Percentiles rank a stretch among this genome's conserved stretches.
phyloP scores from a whole-genome alignment of 768 basidiomycete genomes.

The Kwoniella dejecticola region DNA sequence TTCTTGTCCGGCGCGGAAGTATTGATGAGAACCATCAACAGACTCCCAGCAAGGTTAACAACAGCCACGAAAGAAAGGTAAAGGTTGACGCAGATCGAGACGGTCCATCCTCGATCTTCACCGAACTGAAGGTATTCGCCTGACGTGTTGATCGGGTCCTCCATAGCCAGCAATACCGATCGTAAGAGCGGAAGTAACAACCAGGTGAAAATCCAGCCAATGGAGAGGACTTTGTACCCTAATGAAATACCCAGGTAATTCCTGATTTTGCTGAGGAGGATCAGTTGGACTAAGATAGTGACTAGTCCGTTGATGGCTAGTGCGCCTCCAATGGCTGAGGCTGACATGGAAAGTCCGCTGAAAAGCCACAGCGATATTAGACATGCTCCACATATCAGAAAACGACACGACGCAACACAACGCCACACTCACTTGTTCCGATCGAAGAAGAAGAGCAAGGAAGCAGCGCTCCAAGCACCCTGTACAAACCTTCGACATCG shows the following conservation, averaged over 20 bases:
- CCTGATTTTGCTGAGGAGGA: conserved; percentile 45
- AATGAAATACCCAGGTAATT: conserved; percentile 38
- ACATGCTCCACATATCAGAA: no score
- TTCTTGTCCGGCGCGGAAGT: conserved; percentile 46
- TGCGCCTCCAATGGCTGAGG: conserved; percentile 50
- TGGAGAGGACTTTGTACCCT: conserved; percentile 49
- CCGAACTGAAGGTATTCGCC: conserved; percentile 10
- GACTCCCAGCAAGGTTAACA: conserved; percentile 38
- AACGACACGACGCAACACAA: no score
- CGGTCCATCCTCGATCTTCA: conserved; percentile 34
- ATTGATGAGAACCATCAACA: conserved; percentile 53
- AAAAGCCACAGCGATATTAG: not conserved
- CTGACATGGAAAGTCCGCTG: conserved; percentile 53
- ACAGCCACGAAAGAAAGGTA: conserved; percentile 46
- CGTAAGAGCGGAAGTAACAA: conserved; percentile 46
- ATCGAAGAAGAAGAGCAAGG: conserved; percentile 53
- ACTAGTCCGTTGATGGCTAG: conserved; percentile 51
- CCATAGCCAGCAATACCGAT: conserved; percentile 33
- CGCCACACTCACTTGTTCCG: conserved; percentile 49
- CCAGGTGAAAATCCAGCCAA: conserved; percentile 49
- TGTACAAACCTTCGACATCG: conserved; percentile 43
- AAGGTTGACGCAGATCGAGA: conserved; percentile 42
- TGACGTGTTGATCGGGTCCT: conserved; percentile 28
- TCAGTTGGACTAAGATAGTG: conserved; percentile 50
- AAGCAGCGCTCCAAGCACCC: conserved; percentile 50